Conservation (phyloP, 257 asterid species). For the Fraxinus americana region DNA sequence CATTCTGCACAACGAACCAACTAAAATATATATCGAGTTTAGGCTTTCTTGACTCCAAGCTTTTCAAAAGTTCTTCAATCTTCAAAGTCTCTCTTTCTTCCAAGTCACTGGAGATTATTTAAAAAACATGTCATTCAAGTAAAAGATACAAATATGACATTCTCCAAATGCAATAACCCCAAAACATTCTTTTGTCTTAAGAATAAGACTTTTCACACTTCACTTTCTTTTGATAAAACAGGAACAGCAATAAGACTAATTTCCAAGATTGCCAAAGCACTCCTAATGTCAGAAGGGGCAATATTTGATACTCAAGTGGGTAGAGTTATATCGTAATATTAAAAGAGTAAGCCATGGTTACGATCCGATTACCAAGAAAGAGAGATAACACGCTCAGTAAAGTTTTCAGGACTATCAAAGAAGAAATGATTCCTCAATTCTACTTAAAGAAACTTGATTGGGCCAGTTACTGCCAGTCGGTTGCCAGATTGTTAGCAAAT, state of each 20-base stretch:
- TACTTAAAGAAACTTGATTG: neutral
- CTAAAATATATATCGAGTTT: conserved; percentile 11
- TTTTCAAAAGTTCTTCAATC: conserved; percentile 26
- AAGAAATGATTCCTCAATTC: neutral
- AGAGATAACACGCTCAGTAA: neutral
- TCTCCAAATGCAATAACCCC: neutral
- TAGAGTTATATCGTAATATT: no score
- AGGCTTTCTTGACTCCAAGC: conserved; percentile 22
- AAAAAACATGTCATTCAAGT: neutral
- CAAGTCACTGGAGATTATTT: conserved; percentile 11
- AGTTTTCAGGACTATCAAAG: neutral
- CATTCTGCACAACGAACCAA: neutral
- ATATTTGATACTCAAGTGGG: no score
- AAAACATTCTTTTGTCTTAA: neutral
- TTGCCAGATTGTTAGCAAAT: neutral
- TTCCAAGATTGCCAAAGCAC: neutral
- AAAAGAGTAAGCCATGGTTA: neutral
- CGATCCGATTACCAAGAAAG: neutral
- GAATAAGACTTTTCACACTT: neutral
- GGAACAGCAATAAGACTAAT: neutral
- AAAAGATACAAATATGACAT: neutral
- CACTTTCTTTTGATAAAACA: neutral
- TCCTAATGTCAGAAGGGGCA: no score
- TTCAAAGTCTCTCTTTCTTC: conserved; percentile 1
- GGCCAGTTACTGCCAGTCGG: neutral